phyloP scores from a whole-genome alignment of 305 asterid species.

The Solanum hybrid region DNA sequence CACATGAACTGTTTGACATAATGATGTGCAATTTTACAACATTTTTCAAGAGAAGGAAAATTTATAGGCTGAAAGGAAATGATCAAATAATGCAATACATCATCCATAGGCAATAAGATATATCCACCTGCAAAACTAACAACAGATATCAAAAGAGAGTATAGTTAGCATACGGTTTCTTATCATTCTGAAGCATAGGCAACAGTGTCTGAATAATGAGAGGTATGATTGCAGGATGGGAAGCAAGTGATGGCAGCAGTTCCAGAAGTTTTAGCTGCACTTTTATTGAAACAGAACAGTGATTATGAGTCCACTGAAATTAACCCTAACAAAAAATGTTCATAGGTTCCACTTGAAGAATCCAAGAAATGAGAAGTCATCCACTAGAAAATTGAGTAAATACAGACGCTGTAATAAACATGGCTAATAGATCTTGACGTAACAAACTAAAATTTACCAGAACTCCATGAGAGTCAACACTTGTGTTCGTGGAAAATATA shows the following conservation, averaged over 20 bases:
- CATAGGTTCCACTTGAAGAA: neutral
- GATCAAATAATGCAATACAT: neutral
- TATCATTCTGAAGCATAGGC: constrained; percentile 89
- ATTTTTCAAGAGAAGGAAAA: neutral
- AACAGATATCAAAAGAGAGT: constrained; percentile 5
- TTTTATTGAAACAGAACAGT: constrained; percentile 1
- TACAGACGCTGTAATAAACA: neutral
- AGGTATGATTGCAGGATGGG: constrained; percentile 86
- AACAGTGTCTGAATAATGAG: constrained; percentile 72
- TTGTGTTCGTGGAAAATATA: constrained; percentile 42
- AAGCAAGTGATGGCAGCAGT: constrained; percentile 77
- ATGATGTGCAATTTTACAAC: neutral
- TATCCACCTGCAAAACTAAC: neutral
- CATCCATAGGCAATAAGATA: neutral
- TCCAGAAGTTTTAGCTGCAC: constrained; percentile 84
- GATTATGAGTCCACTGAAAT: neutral
- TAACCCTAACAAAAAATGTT: neutral
- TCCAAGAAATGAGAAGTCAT: neutral
- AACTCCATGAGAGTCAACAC: constrained; percentile 37
- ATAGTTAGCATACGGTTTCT: constrained; percentile 53
- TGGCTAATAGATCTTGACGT: neutral
- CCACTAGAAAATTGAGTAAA: constrained; percentile 1
- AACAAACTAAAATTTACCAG: constrained; percentile 50
- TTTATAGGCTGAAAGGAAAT: neutral
- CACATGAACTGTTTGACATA: neutral